Percentiles rank a stretch among this genome's conserved stretches.
Conservation (phyloP, 768 basidiomycete genomes). For the Boletus sensibilis region DNA sequence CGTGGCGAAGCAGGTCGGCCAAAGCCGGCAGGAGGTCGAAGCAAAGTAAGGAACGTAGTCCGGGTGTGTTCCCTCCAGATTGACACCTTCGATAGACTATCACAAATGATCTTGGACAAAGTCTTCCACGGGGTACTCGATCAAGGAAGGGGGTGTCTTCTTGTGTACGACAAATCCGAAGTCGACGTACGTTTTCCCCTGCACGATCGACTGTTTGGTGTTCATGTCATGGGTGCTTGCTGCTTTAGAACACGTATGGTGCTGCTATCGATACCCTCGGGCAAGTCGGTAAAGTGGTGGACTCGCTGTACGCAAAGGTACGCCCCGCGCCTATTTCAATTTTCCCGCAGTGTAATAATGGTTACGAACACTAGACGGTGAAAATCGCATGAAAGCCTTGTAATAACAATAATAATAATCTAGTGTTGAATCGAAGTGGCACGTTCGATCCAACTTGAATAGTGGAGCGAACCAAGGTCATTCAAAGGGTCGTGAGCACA, state of each 20-base stretch:
- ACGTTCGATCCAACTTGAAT: neutral
- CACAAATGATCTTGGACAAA: slow-evolving; percentile 98
- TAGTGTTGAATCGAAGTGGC: neutral
- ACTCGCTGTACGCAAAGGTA: slow-evolving; percentile 87
- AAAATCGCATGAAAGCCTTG: slow-evolving; percentile 38
- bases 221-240: slow-evolving; percentile 6
- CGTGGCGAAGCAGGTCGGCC: slow-evolving; percentile 84
- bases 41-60: slow-evolving; percentile 61
- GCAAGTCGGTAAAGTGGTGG: slow-evolving; percentile 92
- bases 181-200: slow-evolving; percentile 64
- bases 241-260: slow-evolving; percentile 74
- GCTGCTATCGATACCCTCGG: slow-evolving; percentile 87
- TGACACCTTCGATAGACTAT: slow-evolving; percentile 54
- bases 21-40: slow-evolving; percentile 85
- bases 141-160: slow-evolving; percentile 87
- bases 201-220: neutral
- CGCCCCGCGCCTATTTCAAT: neutral
- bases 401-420: neutral
- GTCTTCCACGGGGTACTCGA: slow-evolving; percentile 94
- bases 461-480: neutral
- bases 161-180: slow-evolving; percentile 87
- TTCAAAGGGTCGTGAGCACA: neutral
- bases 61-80: neutral
- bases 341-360: neutral
- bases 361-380: slow-evolving; percentile 34